Base-by-base conservation (phyloP, 306 rosid species). In the Crataegus laevigata region DNA sequence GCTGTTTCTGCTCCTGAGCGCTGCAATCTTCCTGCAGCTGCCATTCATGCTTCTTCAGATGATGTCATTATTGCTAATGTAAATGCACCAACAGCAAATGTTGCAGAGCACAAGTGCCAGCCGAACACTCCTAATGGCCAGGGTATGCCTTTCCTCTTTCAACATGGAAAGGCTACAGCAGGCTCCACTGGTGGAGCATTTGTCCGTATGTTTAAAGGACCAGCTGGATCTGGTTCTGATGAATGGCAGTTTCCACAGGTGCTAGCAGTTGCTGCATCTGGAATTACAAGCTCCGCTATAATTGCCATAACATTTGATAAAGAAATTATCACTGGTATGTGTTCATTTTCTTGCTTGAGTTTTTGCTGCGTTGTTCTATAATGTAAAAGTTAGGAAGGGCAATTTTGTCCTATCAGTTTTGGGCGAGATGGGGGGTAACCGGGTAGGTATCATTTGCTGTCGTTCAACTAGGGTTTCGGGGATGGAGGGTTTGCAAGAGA, bases 61-160 rank as follows among this genome's bases (percentile, higher is more conserved):
- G 80, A 82, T 81, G 88, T 94, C 55, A 90, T 90, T 66, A 84
- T 92, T 75, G 97, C 90, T 78, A 97, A 81, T 82, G 72, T 80
- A 75, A 88, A 90, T 80, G 97, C 96, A 47, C 99, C 99, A 69
- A 92, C 99, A 51, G 96, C 96, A 73, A 88, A 80, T 84, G 84
- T 94, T 72, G 99, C 97, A 54, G 94, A 84, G 81, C 97, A 94
- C 86, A 91, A 85, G 83, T 94, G 99, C 96, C 99, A 94, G 82
- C 96, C 99, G 63, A 92, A 94, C 83, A 92, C 99, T 47, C 97
- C 99, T 71, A 93, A 94, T 78, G 99, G 99, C 73, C 92, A 92
- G 78, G 99, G 97, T 76, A 80, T 91, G 82, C 99, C 99, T 58
- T 94, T 94, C 86, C 93, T 92, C 78, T 94, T 94, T 83, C 90